Conservation (phyloP, 2,329 filamentous ascomycete species). For the Cladophialophora psammophila region DNA sequence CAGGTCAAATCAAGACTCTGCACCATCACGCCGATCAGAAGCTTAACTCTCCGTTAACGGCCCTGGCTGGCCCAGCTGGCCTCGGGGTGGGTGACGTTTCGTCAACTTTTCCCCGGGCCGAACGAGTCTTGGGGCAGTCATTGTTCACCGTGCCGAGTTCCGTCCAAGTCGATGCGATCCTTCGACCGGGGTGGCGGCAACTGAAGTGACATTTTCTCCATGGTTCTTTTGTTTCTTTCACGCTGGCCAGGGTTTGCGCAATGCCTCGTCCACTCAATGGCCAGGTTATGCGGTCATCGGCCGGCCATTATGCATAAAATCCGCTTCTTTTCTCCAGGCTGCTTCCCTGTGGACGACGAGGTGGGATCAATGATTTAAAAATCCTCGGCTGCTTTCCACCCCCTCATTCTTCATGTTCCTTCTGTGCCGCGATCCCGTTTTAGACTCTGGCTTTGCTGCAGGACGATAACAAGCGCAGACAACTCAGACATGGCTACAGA, state of each 20-base stretch:
- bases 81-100: slow-evolving; percentile 8
- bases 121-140: not conserved
- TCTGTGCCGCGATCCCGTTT: slow-evolving; percentile 17
- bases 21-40: slow-evolving; percentile 17
- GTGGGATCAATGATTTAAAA: slow-evolving; percentile 9
- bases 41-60: slow-evolving; percentile 21
- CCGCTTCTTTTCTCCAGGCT: slow-evolving; percentile 12
- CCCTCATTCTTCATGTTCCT: slow-evolving; percentile 5
- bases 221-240: slow-evolving; percentile 8
- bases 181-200: slow-evolving; percentile 5
- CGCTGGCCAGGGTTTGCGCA: not conserved
- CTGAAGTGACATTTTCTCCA: not conserved
- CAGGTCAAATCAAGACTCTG: slow-evolving; percentile 8
- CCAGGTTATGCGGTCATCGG: slow-evolving; percentile 2
- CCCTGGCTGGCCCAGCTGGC: not conserved
- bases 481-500: slow-evolving; percentile 17
- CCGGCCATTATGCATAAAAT: slow-evolving; percentile 12
- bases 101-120: not conserved
- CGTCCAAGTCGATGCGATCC: slow-evolving; percentile 4
- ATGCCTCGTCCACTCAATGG: not conserved
- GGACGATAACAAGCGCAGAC: slow-evolving; percentile 6
- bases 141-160: slow-evolving; percentile 18
- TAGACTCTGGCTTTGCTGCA: slow-evolving; percentile 6
- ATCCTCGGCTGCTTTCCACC: slow-evolving; percentile 11
- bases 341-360: not conserved